Conservation (phyloP, 805 yeast species). For the Ogataea paradorogensis region DNA sequence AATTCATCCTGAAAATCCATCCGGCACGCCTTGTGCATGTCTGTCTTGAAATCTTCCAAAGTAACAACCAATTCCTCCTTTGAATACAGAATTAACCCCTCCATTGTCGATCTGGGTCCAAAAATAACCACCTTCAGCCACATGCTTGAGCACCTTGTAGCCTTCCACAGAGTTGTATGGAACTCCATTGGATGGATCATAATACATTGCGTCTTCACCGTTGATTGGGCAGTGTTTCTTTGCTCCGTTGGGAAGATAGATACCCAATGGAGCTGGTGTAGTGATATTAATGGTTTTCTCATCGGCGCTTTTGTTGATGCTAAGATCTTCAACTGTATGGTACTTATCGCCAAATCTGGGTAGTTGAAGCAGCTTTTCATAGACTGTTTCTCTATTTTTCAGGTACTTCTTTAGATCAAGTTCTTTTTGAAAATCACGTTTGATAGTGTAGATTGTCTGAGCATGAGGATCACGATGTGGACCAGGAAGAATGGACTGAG, state of each 20-base stretch:
- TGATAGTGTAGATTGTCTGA: slow-evolving; percentile 37
- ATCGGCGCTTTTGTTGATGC: slow-evolving; percentile 43
- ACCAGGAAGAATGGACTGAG: slow-evolving; percentile 50
- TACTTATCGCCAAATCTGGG: slow-evolving; percentile 65
- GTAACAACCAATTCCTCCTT: slow-evolving; percentile 41
- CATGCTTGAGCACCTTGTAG: slow-evolving; percentile 56
- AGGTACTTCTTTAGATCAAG: slow-evolving; percentile 26
- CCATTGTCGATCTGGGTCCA: slow-evolving; percentile 52
- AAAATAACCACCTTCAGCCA: slow-evolving; percentile 52
- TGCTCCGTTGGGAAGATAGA: slow-evolving; percentile 64
- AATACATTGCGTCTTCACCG: slow-evolving; percentile 75
- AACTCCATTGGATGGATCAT: slow-evolving; percentile 84
- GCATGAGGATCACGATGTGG: slow-evolving; percentile 52
- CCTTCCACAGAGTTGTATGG: slow-evolving; percentile 84
- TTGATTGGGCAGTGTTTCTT: slow-evolving; percentile 70
- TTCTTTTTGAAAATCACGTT: slow-evolving; percentile 27
- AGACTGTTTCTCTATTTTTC: slow-evolving; percentile 29
- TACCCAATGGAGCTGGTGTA: slow-evolving; percentile 74
- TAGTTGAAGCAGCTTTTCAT: slow-evolving; percentile 42
- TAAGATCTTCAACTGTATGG: slow-evolving; percentile 39
- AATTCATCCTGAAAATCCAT: slow-evolving; percentile 52
- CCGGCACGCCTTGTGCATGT: slow-evolving; percentile 86
- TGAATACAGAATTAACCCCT: slow-evolving; percentile 35
- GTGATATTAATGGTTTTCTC: slow-evolving; percentile 48
- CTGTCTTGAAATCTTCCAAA: slow-evolving; percentile 37